A percentile compares a stretch with the other conserved stretches of the same genome.
These are phyloP conservation scores for Coemansia sp. DNA, from an alignment of 192 early-diverging fungal species.

Conservation along the genomic window DNA sequence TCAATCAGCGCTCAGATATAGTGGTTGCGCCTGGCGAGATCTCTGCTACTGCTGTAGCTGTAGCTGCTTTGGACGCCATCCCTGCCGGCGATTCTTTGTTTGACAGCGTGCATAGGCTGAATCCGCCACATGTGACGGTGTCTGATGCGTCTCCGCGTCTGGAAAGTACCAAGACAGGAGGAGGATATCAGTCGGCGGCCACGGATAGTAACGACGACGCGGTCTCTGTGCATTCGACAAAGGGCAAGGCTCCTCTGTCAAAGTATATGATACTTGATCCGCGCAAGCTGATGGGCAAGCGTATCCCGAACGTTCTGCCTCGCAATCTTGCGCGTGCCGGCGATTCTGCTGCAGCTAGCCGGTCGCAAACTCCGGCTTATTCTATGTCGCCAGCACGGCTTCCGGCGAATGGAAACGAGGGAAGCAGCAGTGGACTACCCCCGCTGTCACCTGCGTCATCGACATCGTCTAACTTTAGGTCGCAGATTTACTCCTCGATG, in stretches of 20 bases:
- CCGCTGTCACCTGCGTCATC: constrained; percentile 2
- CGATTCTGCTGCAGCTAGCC: constrained; percentile 4
- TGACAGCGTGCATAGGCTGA: neutral
- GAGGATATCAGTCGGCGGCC: neutral
- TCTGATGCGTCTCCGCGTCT: neutral
- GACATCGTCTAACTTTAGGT: neutral
- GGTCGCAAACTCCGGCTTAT: constrained; percentile 13
- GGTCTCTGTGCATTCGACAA: constrained; percentile 18
- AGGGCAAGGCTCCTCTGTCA: constrained; percentile 36
- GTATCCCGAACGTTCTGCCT: constrained; percentile 37
- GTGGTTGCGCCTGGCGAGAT: neutral
- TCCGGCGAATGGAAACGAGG: neutral
- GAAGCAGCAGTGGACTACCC: neutral
- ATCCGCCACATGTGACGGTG: neutral
- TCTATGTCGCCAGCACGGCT: constrained; percentile 3
- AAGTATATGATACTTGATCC: constrained; percentile 56
- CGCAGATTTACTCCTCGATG: constrained; percentile 20
- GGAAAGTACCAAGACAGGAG: neutral
- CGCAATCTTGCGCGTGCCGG: constrained; percentile 11
- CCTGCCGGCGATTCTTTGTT: neutral
- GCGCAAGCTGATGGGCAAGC: constrained; percentile 54
- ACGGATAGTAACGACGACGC: constrained; percentile 16
- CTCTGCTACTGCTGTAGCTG: neutral
- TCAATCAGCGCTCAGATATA: neutral
- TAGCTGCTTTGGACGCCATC: neutral